phyloP scores from a whole-genome alignment of 2,329 filamentous ascomycete species.

The Alternaria triticina region DNA sequence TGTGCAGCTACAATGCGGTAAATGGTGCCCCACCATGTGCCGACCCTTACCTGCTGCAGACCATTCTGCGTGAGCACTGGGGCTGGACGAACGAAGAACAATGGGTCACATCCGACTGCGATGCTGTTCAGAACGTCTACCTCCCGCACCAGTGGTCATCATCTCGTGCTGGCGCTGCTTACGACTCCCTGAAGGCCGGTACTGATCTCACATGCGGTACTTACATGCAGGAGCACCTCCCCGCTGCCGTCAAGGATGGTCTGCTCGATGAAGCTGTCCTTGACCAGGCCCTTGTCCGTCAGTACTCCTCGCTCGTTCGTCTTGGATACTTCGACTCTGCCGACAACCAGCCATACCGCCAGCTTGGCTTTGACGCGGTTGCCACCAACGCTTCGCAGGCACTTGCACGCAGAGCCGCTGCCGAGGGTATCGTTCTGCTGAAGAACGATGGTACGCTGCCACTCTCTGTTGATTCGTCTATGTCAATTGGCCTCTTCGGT shows the following conservation, averaged over 20 bases:
- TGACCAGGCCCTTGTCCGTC: conserved; percentile 59
- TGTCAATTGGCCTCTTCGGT: conserved; percentile 64
- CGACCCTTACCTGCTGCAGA: conserved; percentile 67
- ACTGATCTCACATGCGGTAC: conserved; percentile 33
- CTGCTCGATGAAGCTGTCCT: conserved; percentile 52
- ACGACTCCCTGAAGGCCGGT: conserved; percentile 34
- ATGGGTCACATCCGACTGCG: conserved; percentile 70
- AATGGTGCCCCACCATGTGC: conserved; percentile 72
- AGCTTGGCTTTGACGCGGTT: conserved; percentile 49
- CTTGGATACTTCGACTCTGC: conserved; percentile 56
- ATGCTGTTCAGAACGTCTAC: conserved; percentile 66
- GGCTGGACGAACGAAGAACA: conserved; percentile 66
- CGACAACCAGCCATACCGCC: conserved; percentile 30
- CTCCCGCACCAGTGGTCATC: conserved; percentile 53
- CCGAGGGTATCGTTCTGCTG: conserved; percentile 58
- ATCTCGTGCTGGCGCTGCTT: conserved; percentile 35
- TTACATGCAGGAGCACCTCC: conserved; percentile 30
- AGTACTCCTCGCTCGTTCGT: conserved; percentile 62
- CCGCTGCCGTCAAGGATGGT: conserved; percentile 23
- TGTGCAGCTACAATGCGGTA: conserved; percentile 65
- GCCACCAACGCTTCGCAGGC: conserved; percentile 60
- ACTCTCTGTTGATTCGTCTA: conserved; percentile 46
- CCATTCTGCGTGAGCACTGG: conserved; percentile 70
- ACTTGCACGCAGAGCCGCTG: conserved; percentile 62
- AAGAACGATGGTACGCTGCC: conserved; percentile 61